Conservation (phyloP, 805 yeast genomes). For the Starmerella powellii region DNA sequence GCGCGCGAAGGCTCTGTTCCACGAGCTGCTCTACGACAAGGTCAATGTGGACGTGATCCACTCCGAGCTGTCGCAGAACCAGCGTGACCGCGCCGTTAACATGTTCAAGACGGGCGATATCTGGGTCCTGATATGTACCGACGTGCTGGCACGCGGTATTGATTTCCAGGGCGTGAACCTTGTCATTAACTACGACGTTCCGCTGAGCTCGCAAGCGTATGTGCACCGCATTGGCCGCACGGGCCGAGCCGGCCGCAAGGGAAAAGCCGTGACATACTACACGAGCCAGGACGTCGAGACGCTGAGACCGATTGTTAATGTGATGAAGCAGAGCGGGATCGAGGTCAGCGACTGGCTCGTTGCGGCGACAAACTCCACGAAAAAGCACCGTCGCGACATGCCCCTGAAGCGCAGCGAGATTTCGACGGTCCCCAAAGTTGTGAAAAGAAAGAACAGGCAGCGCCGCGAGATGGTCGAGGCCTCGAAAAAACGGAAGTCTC, state of each 20-base stretch:
- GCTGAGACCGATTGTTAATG: constrained; percentile 76
- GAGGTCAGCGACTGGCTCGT: constrained; percentile 71
- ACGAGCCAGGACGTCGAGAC: constrained; percentile 76
- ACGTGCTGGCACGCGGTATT: constrained; percentile 90
- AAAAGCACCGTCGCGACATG: constrained; percentile 10
- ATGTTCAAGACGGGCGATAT: constrained; percentile 79
- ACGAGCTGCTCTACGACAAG: constrained; percentile 82
- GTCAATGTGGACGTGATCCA: constrained; percentile 91
- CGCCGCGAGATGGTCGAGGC: constrained; percentile 51
- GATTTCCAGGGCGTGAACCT: constrained; percentile 92
- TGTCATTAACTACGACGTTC: constrained; percentile 93
- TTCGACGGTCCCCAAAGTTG: constrained; percentile 49
- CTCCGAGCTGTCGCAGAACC: constrained; percentile 81
- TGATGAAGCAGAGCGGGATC: constrained; percentile 83
- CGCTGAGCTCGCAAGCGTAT: constrained; percentile 83
- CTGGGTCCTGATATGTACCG: constrained; percentile 96
- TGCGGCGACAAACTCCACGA: constrained; percentile 25
- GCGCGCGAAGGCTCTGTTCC: constrained; percentile 90
- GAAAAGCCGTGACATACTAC: constrained; percentile 82
- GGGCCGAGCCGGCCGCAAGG: constrained; percentile 84
- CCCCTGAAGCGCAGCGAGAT: constrained; percentile 53
- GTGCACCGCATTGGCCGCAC: constrained; percentile 98
- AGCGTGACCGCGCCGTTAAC: constrained; percentile 74
- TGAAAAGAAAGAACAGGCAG: constrained; percentile 44
- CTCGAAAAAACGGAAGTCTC: constrained; percentile 14